Evolutionary conservation across 169 alveolate species (phyloP).

Genomic region (Plasmodium inui): DNA sequence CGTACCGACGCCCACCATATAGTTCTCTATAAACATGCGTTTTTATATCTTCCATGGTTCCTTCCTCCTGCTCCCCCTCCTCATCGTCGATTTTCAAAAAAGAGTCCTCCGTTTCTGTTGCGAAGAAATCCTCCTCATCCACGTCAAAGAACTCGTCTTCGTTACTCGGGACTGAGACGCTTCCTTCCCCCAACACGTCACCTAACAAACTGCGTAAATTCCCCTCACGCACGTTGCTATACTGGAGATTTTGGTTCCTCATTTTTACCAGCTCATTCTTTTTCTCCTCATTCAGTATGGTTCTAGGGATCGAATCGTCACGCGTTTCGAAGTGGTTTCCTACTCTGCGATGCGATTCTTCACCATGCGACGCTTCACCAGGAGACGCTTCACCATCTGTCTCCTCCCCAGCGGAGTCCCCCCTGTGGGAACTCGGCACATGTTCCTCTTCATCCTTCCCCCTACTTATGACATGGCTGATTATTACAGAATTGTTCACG

Average conservation of each 20-base stretch:
- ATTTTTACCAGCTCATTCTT: constrained; percentile 17
- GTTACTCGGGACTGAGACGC: neutral
- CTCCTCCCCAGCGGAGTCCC: neutral
- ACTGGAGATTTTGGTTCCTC: constrained; percentile 43
- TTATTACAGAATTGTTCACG: constrained; percentile 29
- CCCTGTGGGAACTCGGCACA: neutral
- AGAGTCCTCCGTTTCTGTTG: constrained; percentile 46
- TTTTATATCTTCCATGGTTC: neutral
- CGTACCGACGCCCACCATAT: neutral
- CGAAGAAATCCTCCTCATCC: constrained; percentile 43
- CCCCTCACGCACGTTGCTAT: constrained; percentile 25
- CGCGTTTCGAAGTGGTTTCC: neutral
- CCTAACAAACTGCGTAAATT: neutral
- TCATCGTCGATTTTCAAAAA: constrained; percentile 59
- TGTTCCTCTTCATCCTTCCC: neutral
- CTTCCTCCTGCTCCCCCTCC: constrained; percentile 14
- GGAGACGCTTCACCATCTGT: neutral
- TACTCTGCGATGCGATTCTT: neutral
- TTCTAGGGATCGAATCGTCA: neutral
- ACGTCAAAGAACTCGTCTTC: constrained; percentile 25
- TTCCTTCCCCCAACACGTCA: too few relatives aligned
- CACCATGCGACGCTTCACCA: neutral
- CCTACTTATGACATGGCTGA: constrained; percentile 25
- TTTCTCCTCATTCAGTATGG: constrained; percentile 9
- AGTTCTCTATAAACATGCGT: constrained; percentile 58